Conservation (phyloP, 1,139 yeast genomes). For the Diutina catenulata region DNA sequence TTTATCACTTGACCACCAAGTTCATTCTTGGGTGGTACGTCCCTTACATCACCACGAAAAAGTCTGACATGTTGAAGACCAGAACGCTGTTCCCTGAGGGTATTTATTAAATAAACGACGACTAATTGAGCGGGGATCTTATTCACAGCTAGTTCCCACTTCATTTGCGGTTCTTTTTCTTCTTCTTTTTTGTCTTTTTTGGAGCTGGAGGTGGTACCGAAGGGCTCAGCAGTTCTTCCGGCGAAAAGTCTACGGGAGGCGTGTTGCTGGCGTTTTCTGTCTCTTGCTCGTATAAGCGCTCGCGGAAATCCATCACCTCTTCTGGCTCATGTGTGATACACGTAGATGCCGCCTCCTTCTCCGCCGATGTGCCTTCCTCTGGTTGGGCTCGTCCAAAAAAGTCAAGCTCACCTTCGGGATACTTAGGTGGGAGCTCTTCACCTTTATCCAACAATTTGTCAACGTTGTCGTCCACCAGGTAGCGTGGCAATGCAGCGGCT, state of each 20-base stretch:
- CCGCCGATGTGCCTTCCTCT: conserved; percentile 9
- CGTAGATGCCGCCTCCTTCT: conserved; percentile 5
- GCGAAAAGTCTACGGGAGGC: too few relatives aligned
- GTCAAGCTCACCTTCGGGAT: conserved; percentile 51
- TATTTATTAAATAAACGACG: too few relatives aligned
- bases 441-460: conserved; percentile 58
- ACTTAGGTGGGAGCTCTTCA: conserved; percentile 60
- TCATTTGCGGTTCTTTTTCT: background rate
- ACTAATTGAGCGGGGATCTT: too few relatives aligned
- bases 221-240: too few relatives aligned
- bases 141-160: background rate
- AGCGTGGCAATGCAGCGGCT: conserved; percentile 29
- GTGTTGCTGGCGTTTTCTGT: background rate
- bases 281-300: conserved; percentile 23
- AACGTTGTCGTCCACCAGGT: conserved; percentile 13
- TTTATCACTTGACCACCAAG: background rate
- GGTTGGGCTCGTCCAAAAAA: conserved; percentile 42
- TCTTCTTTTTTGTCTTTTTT: background rate
- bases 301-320: conserved; percentile 28
- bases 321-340: conserved; percentile 22
- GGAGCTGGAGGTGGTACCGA: too few relatives aligned
- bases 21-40: conserved; percentile 2
- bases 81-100: too few relatives aligned
- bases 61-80: too few relatives aligned
- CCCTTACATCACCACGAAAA: background rate